Evolutionary conservation across 495 filamentous ascomycete genomes (phyloP).

Genomic region (Pyrenopolyporus hunteri): DNA sequence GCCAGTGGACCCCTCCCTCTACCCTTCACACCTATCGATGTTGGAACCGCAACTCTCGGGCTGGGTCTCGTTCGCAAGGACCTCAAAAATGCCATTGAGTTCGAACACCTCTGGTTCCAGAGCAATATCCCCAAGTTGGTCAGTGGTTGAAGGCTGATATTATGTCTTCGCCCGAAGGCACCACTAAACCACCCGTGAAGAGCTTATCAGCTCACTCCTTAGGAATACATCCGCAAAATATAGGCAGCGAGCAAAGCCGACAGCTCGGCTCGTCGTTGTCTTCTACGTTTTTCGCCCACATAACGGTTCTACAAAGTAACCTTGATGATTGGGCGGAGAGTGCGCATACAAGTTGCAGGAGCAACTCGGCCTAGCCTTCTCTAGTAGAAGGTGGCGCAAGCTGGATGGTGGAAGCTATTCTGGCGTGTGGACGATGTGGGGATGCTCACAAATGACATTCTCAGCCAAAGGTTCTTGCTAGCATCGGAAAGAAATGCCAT

Average conservation of each 20-base stretch:
- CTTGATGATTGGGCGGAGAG: slow-evolving; percentile 76
- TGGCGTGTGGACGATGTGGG: slow-evolving; percentile 93
- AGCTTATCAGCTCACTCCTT: slow-evolving; percentile 70
- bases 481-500: slow-evolving; percentile 76
- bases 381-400: slow-evolving; percentile 70
- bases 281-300: slow-evolving; percentile 47
- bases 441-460: slow-evolving; percentile 77
- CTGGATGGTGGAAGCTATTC: slow-evolving; percentile 93
- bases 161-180: slow-evolving; percentile 43
- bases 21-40: slow-evolving; percentile 47
- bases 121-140: slow-evolving; percentile 69
- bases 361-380: slow-evolving; percentile 75
- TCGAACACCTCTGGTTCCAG: slow-evolving; percentile 74
- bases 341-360: slow-evolving; percentile 84
- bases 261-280: slow-evolving; percentile 39
- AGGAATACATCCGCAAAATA: slow-evolving; percentile 60
- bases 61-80: slow-evolving; percentile 69
- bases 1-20: slow-evolving; percentile 42
- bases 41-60: slow-evolving; percentile 60
- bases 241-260: slow-evolving; percentile 56
- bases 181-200: slow-evolving; percentile 66
- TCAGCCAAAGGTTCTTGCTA: slow-evolving; percentile 74
- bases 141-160: slow-evolving; percentile 69
- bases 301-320: slow-evolving; percentile 58
- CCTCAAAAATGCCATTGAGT: slow-evolving; percentile 68